Evolutionary conservation across 2,329 filamentous ascomycete genomes (phyloP), one percentile per base, ranked within the genome.

Genomic region (Diaporthe humulicola): DNA sequence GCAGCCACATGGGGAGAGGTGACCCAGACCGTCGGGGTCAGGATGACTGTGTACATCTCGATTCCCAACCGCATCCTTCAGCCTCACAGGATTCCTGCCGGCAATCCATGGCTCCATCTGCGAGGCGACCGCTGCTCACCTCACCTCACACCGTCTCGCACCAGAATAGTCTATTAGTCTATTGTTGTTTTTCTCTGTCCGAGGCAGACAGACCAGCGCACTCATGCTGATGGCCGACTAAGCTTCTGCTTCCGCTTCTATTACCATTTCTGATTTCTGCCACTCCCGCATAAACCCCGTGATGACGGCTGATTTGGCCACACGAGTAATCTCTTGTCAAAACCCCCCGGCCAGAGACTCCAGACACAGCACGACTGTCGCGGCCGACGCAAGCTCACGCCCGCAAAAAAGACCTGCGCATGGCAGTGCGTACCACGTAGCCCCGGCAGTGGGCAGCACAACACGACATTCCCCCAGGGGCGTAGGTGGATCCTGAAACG

Each of bases 401-500:
- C 58, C 45, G 57, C 70, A 56, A 14, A 15, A 58, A 8, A 67
- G 38, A 56, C 28, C 12, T 9, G 38, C 38, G 61, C 42, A 33
- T 50, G 60, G 60, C 60, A 64, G 40, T 48, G 40, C 25, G 8
- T 40, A 61, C n/a, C 36, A 61, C 57, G 42, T 33, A 66, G 40
- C 40, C 25, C 60, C 60, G 38, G 66, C 66, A 57, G 25, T 38
- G 66, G 45, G 50, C 61, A 69, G 48, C 48, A 50, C 45, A 52
- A 67, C 64, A 52, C 64, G 45, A 67, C 64, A 67, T 67, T 52
- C 61, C 52, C 40, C 64, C 64, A 48, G 45, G 64, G 67, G 73
- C 56, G 56, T 54, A 57, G 25, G 73, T 74, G 73, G 69, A 70
- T 70, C 64, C 73, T 74, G 73, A 74, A 76, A 76, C 72, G 58